Conservation (phyloP, 768 basidiomycete genomes). For the Lentinula sp. region DNA sequence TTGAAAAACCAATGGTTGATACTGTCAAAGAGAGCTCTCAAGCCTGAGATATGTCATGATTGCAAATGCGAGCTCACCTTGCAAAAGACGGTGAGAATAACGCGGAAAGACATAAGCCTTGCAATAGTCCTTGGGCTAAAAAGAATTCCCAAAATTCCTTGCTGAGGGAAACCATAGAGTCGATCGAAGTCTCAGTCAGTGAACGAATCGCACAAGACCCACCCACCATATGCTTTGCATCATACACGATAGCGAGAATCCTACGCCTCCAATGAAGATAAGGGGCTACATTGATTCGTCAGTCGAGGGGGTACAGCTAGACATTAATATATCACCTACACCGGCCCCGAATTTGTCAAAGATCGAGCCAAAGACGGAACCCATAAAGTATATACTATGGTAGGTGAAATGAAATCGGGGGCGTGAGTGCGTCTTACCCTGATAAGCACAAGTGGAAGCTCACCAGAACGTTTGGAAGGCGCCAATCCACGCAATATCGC, state of each 20-base stretch:
- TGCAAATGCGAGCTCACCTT: not conserved
- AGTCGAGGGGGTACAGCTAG: no score
- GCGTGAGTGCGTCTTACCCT: not conserved
- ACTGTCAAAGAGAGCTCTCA: not conserved
- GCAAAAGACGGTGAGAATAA: conserved; percentile 12
- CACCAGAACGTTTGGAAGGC: conserved; percentile 17
- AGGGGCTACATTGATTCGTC: not conserved
- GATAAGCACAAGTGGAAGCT: not conserved
- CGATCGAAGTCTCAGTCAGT: not conserved
- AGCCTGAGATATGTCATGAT: no score
- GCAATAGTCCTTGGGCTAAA: conserved; percentile 45
- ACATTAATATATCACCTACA: not conserved
- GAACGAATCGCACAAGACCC: not conserved
- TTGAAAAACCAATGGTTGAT: conserved; percentile 15
- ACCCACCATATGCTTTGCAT: not conserved
- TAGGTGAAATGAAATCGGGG: not conserved
- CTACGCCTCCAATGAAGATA: conserved; percentile 5
- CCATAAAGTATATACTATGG: conserved; percentile 13
- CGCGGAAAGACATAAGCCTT: conserved; percentile 32
- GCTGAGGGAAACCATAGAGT: not conserved
- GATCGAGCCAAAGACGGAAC: conserved; percentile 12
- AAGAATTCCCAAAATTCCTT: conserved; percentile 49
- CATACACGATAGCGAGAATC: conserved; percentile 7
- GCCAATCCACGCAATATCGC: conserved; percentile 20
- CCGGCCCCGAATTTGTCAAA: conserved; percentile 13